Conservation (phyloP, 2,329 filamentous ascomycete species). For the Diaporthe nobilis region DNA sequence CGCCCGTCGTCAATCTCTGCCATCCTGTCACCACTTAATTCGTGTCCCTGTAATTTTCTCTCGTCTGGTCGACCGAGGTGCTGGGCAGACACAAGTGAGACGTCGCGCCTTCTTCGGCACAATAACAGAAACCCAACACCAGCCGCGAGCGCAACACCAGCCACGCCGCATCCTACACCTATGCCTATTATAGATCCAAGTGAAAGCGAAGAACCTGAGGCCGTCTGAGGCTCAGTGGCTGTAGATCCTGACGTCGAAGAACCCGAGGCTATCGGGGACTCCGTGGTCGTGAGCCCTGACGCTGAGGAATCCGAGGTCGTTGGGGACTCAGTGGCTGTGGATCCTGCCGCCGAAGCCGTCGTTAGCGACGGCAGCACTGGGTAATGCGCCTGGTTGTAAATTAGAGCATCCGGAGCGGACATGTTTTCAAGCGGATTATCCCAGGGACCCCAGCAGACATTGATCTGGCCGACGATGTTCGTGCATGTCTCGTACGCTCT, state of each 20-base stretch:
- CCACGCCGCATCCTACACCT: not conserved
- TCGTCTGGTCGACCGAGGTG: not conserved
- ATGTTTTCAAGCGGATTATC: not conserved
- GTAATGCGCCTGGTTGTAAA: conserved; percentile 4
- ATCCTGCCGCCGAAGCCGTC: not conserved
- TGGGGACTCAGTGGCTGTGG: not conserved
- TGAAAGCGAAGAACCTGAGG: not conserved
- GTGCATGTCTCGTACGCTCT: conserved; percentile 3
- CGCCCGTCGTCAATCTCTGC: not conserved
- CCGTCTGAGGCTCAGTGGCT: not conserved
- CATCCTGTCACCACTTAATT: not conserved
- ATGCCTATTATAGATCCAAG: conserved; percentile 3
- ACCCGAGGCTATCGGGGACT: not conserved
- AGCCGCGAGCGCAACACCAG: not conserved
- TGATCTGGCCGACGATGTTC: not conserved
- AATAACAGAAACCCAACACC: conserved; percentile 10
- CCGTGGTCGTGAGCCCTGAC: not conserved
- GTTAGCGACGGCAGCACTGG: not conserved
- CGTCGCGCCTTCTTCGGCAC: not conserved
- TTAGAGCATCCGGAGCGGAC: not conserved
- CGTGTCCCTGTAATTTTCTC: not conserved
- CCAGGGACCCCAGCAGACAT: conserved; percentile 8
- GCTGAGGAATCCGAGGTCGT: too few relatives aligned
- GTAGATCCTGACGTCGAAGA: not conserved
- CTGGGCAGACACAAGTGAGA: not conserved